These are phyloP conservation scores for Moricandia moricandioides DNA, from an alignment of 345 rosid genomes.

Conservation along the genomic window DNA sequence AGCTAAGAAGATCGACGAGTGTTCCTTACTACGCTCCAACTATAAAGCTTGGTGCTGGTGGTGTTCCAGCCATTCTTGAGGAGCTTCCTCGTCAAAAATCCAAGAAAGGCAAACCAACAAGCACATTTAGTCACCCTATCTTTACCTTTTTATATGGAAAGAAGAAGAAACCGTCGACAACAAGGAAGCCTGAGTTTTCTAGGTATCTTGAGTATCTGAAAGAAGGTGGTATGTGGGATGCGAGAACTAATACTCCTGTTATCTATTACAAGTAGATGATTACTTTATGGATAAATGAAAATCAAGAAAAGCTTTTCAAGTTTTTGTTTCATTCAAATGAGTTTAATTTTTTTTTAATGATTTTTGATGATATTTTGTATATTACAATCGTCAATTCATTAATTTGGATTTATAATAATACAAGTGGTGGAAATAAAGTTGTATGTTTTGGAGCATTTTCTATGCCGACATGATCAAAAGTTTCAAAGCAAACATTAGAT, in stretches of 20 bases:
- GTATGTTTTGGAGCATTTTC: background rate
- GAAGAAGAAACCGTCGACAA: conserved; percentile 32
- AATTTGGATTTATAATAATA: background rate
- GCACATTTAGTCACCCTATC: conserved; percentile 41
- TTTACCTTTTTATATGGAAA: conserved; percentile 29
- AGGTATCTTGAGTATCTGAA: conserved; percentile 41
- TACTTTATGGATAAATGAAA: background rate
- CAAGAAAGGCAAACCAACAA: conserved; percentile 32
- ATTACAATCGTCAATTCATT: background rate
- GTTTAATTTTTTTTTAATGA: background rate
- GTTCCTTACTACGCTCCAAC: conserved; percentile 40
- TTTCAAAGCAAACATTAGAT: background rate
- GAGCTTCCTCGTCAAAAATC: conserved; percentile 40
- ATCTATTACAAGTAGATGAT: conserved; percentile 42
- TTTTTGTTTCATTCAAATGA: background rate
- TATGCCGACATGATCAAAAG: background rate
- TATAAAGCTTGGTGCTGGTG: conserved; percentile 29
- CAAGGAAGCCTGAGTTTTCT: conserved; percentile 37
- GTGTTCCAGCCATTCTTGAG: conserved; percentile 21
- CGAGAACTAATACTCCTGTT: conserved; percentile 47
- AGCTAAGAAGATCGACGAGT: conserved; percentile 33
- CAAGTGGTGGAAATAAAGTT: background rate
- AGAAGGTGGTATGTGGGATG: conserved; percentile 59
- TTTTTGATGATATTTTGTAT: conserved; percentile 3
- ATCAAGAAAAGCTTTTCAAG: background rate